A percentile compares a stretch with the other conserved stretches of the same genome.
Evolutionary conservation across 306 rosid genomes (phyloP).

Genomic region (Albizia julibrissin): DNA sequence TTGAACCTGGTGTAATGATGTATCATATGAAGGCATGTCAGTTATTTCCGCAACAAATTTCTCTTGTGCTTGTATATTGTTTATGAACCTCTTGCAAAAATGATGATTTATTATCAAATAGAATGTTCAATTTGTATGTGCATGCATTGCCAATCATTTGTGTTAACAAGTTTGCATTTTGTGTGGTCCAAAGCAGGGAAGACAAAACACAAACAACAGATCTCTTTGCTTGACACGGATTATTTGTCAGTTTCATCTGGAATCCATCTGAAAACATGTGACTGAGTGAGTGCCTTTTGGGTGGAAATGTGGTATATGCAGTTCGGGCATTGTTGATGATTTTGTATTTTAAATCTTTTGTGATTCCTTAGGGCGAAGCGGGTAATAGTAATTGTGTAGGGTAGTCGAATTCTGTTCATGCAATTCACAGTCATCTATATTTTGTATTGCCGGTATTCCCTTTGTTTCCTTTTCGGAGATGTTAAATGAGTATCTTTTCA

Average conservation of each 20-base stretch:
- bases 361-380: conserved; percentile 32
- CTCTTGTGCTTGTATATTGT: conserved; percentile 3
- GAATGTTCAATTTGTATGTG: conserved; percentile 5
- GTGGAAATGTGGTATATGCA: conserved; percentile 21
- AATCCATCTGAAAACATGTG: conserved; percentile 27
- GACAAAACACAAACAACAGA: conserved; percentile 25
- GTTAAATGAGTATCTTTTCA: background rate
- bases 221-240: conserved; percentile 33
- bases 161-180: conserved; percentile 31
- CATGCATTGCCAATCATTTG: conserved; percentile 21
- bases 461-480: conserved; percentile 2
- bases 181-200: conserved; percentile 36
- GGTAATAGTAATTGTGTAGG: conserved; percentile 38
- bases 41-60: background rate
- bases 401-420: conserved; percentile 27
- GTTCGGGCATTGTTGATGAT: conserved; percentile 32
- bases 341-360: conserved; percentile 38
- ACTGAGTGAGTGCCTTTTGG: conserved; percentile 20
- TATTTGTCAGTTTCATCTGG: conserved; percentile 29
- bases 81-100: conserved; percentile 21
- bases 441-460: conserved; percentile 8
- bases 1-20: background rate
- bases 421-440: conserved; percentile 23
- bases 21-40: background rate
- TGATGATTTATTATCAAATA: conserved; percentile 17